Conservation (phyloP, 495 filamentous ascomycete species). For the Tricharina praecox region DNA sequence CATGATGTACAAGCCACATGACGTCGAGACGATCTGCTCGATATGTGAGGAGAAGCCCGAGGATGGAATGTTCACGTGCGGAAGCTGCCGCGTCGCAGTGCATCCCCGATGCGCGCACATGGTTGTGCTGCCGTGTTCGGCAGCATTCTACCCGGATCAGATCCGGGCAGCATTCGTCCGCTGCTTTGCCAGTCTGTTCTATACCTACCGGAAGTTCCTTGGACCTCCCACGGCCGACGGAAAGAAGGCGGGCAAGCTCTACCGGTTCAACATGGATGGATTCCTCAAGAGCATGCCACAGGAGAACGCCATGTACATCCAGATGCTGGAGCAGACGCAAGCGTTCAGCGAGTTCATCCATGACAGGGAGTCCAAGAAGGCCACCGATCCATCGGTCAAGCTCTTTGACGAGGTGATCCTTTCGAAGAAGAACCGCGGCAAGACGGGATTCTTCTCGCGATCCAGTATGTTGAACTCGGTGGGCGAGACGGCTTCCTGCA, state of each 20-base stretch:
- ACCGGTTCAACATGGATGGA: constrained; percentile 83
- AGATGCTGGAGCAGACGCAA: constrained; percentile 82
- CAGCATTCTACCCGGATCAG: constrained; percentile 79
- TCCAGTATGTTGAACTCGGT: constrained; percentile 36
- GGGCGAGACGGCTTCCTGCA: constrained; percentile 29
- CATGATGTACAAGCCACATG: constrained; percentile 53
- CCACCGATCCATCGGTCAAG: constrained; percentile 47
- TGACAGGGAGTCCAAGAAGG: constrained; percentile 54
- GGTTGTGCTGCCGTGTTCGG: constrained; percentile 72
- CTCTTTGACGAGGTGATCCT: constrained; percentile 93
- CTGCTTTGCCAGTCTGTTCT: constrained; percentile 84
- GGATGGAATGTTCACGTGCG: constrained; percentile 76
- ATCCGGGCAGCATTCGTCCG: constrained; percentile 84
- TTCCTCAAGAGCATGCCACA: constrained; percentile 80
- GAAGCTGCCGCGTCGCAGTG: constrained; percentile 51
- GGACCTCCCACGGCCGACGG: constrained; percentile 59
- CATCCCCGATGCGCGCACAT: constrained; percentile 68
- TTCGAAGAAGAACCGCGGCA: constrained; percentile 78
- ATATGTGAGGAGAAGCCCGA: constrained; percentile 83
- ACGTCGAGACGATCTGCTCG: constrained; percentile 53
- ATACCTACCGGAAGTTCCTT: constrained; percentile 82
- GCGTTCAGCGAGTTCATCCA: constrained; percentile 95
- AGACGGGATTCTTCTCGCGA: constrained; percentile 34
- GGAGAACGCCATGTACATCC: constrained; percentile 78
- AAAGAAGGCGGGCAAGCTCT: constrained; percentile 72